Evolutionary conservation across 805 yeast genomes (phyloP).

Genomic region (Maudiozyma turicensis): DNA sequence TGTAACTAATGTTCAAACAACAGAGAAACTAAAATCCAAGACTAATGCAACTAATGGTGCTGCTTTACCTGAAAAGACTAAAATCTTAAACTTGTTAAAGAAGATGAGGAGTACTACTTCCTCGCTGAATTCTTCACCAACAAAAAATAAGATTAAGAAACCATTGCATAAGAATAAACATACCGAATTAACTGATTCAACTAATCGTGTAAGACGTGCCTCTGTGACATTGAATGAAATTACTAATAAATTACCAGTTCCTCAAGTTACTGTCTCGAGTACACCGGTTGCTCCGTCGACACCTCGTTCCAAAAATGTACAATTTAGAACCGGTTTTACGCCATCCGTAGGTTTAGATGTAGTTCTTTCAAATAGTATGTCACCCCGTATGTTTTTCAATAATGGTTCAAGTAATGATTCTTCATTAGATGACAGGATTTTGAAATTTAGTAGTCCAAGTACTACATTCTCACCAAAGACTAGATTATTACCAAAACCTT

Average conservation of each 20-base stretch:
- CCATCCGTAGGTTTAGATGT: slow-evolving; percentile 4
- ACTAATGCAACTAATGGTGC: neutral
- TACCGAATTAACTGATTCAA: too few species aligned
- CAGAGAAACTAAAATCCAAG: neutral
- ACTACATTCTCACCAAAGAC: slow-evolving; percentile 16
- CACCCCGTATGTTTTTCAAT: slow-evolving; percentile 3
- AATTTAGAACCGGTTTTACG: slow-evolving; percentile 9
- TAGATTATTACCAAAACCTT: slow-evolving; percentile 6
- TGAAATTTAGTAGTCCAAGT: slow-evolving; percentile 1
- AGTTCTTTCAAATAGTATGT: slow-evolving; percentile 1
- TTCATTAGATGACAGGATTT: neutral
- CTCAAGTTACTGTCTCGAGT: slow-evolving; percentile 2
- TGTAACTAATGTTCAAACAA: neutral
- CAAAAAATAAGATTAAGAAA: neutral
- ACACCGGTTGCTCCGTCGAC: slow-evolving; percentile 7
- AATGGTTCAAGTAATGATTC: neutral
- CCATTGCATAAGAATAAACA: neutral
- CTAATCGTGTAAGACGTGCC: neutral
- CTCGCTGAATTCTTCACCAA: neutral
- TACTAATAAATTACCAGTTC: neutral
- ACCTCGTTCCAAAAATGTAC: slow-evolving; percentile 2
- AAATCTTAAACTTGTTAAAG: slow-evolving; percentile 21
- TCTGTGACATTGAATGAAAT: neutral
- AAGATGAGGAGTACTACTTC: slow-evolving; percentile 19
- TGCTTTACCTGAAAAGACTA: slow-evolving; percentile 15